These are phyloP conservation scores for Saccharomycopsis babjevae DNA, from an alignment of 805 yeast genomes.

Conservation along the genomic window DNA sequence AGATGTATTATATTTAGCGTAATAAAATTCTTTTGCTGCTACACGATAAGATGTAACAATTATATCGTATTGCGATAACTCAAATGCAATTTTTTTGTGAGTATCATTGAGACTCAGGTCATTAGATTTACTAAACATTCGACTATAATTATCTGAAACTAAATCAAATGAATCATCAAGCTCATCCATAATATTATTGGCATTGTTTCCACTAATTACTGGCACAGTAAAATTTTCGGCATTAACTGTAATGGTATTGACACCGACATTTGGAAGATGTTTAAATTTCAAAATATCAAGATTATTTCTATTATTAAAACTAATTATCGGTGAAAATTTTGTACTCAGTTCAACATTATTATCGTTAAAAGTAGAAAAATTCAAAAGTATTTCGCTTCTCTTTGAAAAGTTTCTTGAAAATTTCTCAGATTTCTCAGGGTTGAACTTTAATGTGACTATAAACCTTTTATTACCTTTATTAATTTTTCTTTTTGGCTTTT, in stretches of 20 bases:
- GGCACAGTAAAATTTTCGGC: conserved; percentile 4
- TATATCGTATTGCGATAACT: conserved; percentile 55
- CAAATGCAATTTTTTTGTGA: conserved; percentile 33
- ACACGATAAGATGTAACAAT: conserved; percentile 71
- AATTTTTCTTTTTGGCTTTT: not conserved
- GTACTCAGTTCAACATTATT: not conserved
- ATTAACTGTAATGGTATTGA: not conserved
- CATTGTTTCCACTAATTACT: conserved; percentile 9
- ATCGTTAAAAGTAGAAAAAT: conserved; percentile 9
- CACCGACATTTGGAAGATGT: conserved; percentile 5
- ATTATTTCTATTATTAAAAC: not conserved
- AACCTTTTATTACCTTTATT: not conserved
- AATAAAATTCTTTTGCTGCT: conserved; percentile 65
- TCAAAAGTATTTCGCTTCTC: conserved; percentile 1
- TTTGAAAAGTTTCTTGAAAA: not conserved
- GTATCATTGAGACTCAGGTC: conserved; percentile 1
- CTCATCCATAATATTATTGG: not conserved
- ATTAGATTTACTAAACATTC: conserved; percentile 3
- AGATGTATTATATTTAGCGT: conserved; percentile 59
- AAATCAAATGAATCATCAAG: not conserved
- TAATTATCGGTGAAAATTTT: not conserved
- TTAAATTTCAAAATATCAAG: not conserved
- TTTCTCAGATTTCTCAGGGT: conserved; percentile 4
- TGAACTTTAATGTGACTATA: conserved; percentile 6
- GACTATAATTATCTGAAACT: not conserved